These are phyloP conservation scores for Xylariaceae sp. DNA, from an alignment of 2,329 filamentous ascomycete species.

Conservation along the genomic window DNA sequence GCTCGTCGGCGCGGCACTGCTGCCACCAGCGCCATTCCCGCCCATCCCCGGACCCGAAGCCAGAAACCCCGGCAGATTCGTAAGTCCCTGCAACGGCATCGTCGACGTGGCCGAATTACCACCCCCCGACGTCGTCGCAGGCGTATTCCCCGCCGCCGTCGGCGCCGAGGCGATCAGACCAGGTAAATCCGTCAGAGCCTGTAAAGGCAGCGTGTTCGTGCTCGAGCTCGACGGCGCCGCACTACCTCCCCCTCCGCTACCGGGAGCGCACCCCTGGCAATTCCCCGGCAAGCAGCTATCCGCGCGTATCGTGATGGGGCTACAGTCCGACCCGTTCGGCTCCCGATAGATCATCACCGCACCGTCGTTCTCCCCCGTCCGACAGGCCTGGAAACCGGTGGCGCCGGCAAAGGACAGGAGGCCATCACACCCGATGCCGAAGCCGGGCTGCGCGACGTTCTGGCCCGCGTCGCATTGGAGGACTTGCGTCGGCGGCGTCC, in stretches of 20 bases:
- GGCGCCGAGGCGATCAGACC: not conserved
- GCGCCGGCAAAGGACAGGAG: conserved; percentile 45
- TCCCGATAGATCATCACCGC: conserved; percentile 50
- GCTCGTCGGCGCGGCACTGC: no score
- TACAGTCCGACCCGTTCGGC: conserved; percentile 41
- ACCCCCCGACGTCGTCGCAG: not conserved
- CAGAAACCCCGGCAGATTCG: not conserved
- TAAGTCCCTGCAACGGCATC: not conserved
- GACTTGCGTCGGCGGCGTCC: conserved; percentile 53
- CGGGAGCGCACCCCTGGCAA: conserved; percentile 1
- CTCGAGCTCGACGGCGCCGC: not conserved
- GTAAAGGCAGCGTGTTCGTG: not conserved
- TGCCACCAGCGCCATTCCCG: no score
- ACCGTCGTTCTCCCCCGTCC: conserved; percentile 41
- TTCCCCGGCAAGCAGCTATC: conserved; percentile 30
- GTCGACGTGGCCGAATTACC: not conserved
- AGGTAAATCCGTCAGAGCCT: not conserved
- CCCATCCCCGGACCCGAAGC: not conserved
- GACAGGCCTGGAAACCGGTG: conserved; percentile 54
- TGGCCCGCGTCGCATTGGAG: conserved; percentile 55
- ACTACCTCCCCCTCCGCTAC: not conserved
- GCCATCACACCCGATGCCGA: conserved; percentile 48
- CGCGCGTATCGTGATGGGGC: conserved; percentile 40
- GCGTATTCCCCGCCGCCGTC: not conserved
- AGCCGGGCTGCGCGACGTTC: conserved; percentile 42